Percentiles rank a stretch among this genome's conserved stretches.
Conservation (phyloP, 805 yeast species). For the Spathaspora girioi region DNA sequence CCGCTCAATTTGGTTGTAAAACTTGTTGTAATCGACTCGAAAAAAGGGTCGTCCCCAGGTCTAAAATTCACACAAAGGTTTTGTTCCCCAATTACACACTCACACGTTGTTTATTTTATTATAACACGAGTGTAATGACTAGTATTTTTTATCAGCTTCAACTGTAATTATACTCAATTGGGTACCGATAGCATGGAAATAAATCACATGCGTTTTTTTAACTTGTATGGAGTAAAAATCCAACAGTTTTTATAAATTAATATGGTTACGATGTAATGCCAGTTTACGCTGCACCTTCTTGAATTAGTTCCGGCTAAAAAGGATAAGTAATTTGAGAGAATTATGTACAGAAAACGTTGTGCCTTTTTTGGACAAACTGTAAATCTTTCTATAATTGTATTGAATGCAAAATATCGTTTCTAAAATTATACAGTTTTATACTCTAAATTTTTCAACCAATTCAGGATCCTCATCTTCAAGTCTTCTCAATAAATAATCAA, state of each 20-base stretch:
- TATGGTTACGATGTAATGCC: too few relatives aligned
- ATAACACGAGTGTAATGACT: not conserved
- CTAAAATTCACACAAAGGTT: not conserved
- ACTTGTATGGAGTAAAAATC: not conserved
- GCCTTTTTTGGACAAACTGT: not conserved
- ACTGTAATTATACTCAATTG: not conserved
- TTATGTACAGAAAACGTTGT: not conserved
- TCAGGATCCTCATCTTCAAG: conserved; percentile 52
- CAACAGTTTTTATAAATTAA: not conserved
- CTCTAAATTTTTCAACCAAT: conserved; percentile 4
- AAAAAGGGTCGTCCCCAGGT: not conserved
- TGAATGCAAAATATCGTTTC: not conserved
- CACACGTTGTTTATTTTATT: not conserved
- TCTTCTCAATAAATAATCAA: conserved; percentile 83
- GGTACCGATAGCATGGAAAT: not conserved
- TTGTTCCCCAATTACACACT: not conserved
- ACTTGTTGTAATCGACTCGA: not conserved
- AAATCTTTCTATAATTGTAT: not conserved
- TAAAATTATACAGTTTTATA: not conserved
- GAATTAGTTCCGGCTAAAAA: too few relatives aligned
- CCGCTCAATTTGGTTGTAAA: not conserved
- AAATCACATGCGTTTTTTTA: not conserved
- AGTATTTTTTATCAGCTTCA: not conserved
- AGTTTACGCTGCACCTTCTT: too few relatives aligned
- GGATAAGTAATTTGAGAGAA: too few relatives aligned